These are phyloP conservation scores for Globisporangium abappressorium DNA, from an alignment of 352 stramenopile species.

Conservation along the genomic window DNA sequence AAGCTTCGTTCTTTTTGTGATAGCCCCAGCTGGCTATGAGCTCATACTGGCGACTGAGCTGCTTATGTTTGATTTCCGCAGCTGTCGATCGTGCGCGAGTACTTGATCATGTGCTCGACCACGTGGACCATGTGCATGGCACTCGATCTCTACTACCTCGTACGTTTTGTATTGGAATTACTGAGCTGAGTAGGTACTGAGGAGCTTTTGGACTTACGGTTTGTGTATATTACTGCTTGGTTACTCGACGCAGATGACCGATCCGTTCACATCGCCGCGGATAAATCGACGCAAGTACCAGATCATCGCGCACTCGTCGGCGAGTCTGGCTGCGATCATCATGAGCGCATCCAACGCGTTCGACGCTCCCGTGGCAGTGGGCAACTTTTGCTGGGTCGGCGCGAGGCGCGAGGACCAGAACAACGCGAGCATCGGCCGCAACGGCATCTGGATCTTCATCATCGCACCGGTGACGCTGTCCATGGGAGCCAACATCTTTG, in stretches of 20 bases:
- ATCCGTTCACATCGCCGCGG: conserved; percentile 75
- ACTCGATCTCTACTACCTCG: conserved; percentile 67
- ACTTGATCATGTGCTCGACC: conserved; percentile 73
- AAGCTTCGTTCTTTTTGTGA: not conserved
- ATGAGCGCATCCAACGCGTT: conserved; percentile 57
- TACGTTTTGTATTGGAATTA: conserved; percentile 18
- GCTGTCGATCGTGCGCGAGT: conserved; percentile 65
- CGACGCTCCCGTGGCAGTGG: conserved; percentile 52
- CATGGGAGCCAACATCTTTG: conserved; percentile 61
- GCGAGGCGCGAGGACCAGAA: conserved; percentile 38
- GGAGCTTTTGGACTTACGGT: no score
- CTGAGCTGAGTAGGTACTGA: no score
- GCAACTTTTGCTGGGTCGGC: conserved; percentile 74
- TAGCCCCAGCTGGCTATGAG: not conserved
- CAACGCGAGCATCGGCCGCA: conserved; percentile 26
- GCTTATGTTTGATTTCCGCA: conserved; percentile 7
- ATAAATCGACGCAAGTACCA: conserved; percentile 71
- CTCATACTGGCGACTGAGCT: not conserved
- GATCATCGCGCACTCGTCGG: conserved; percentile 39
- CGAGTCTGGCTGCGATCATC: conserved; percentile 36
- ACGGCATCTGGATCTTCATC: conserved; percentile 71
- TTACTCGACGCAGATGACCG: conserved; percentile 48
- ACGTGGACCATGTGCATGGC: conserved; percentile 71
- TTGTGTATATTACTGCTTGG: not conserved
- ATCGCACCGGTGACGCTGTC: conserved; percentile 46